A percentile compares a stretch with the other conserved stretches of the same genome.
phyloP scores from a whole-genome alignment of 2,329 filamentous ascomycete genomes.

The Hymenoscyphus scutula region DNA sequence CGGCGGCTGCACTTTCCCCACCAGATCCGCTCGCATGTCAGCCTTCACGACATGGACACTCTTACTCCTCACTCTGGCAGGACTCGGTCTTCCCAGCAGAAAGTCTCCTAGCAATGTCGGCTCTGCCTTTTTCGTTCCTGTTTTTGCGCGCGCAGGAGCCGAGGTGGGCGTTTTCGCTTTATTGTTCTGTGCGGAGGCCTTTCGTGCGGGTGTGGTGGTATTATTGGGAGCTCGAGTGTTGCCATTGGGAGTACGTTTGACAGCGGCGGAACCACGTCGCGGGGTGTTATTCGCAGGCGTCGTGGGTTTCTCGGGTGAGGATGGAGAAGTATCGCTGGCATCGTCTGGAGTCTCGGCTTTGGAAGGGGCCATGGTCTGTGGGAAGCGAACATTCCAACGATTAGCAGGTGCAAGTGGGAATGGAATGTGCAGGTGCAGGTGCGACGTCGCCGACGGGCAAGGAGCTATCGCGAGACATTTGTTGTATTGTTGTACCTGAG shows the following conservation, averaged over 20 bases:
- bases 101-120: conserved; percentile 57
- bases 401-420: conserved; percentile 11
- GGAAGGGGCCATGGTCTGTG: conserved; percentile 16
- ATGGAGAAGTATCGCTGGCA: background rate
- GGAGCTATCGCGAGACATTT: conserved; percentile 1
- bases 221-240: conserved; percentile 23
- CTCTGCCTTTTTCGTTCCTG: conserved; percentile 34
- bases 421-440: conserved; percentile 13
- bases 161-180: conserved; percentile 27
- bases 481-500: background rate
- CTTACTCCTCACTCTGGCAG: conserved; percentile 56
- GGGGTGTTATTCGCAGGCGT: conserved; percentile 17
- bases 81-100: conserved; percentile 54
- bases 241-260: conserved; percentile 26
- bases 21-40: conserved; percentile 50
- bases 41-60: conserved; percentile 59
- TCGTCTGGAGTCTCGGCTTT: conserved; percentile 15
- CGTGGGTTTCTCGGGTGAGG: conserved; percentile 6
- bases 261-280: conserved; percentile 17
- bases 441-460: too few species aligned
- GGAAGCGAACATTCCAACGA: background rate
- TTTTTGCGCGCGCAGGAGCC: conserved; percentile 28
- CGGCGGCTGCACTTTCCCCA: conserved; percentile 58
- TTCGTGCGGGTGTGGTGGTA: conserved; percentile 24
- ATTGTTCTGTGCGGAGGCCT: conserved; percentile 21